Percentiles rank a stretch among this genome's conserved stretches.
These are phyloP conservation scores for Neonectria hederae DNA, from an alignment of 2,329 filamentous ascomycete genomes.

Conservation along the genomic window DNA sequence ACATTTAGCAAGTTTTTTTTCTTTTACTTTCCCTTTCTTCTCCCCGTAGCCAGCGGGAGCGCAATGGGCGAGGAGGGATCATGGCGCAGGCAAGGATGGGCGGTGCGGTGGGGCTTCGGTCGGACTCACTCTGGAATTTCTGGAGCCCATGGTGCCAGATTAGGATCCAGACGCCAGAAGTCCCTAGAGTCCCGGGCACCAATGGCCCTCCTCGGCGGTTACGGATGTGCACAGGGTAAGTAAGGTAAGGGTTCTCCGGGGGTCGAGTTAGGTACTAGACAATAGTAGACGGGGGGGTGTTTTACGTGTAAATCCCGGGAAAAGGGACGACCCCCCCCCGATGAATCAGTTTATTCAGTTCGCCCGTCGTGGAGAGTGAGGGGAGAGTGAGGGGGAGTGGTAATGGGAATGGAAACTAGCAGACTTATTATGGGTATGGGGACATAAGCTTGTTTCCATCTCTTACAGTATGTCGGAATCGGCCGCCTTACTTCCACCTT, in stretches of 20 bases:
- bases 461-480: neutral
- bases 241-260: neutral
- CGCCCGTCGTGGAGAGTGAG: too few species aligned
- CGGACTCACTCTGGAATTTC: slow-evolving; percentile 1
- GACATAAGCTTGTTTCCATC: neutral
- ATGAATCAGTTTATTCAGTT: neutral
- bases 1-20: neutral
- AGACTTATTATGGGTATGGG: too few species aligned
- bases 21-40: neutral
- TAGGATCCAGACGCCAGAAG: neutral
- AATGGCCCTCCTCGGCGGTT: neutral
- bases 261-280: too few species aligned
- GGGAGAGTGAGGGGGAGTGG: too few species aligned
- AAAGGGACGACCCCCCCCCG: neutral
- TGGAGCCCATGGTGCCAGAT: neutral
- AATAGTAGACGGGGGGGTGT: too few species aligned
- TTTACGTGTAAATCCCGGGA: neutral
- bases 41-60: neutral
- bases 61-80: neutral
- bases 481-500: too few species aligned
- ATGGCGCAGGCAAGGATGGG: neutral
- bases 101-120: slow-evolving; percentile 3
- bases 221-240: neutral
- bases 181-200: neutral
- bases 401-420: too few species aligned